Base-by-base conservation (phyloP, 805 yeast genomes). In the Sugiyamaella smithiae region DNA sequence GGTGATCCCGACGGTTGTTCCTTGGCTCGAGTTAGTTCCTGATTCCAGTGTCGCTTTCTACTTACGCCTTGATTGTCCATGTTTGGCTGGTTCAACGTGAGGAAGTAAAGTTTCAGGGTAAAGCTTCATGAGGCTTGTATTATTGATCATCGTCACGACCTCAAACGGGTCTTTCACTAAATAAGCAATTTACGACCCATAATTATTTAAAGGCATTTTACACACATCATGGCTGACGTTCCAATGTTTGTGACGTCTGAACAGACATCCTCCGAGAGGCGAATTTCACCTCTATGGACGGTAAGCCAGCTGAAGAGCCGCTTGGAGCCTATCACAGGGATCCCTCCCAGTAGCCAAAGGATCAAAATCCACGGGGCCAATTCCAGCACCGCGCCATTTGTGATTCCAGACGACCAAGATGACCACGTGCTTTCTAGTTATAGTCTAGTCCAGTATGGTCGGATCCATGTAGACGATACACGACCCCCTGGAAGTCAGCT, bases 241-340 rank as follows among this genome's bases (percentile, higher is more conserved):
- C 72, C 69, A 14, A 70, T 84, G 2, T 76, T 76, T 55, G 69
- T 85, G 28, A 81, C 88, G 0, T 84, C 93, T 2, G 73, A 72
- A 20, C 67, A 82, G 57, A 84, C 86, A 1, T 77, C 85, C 6
- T 81, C 93, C 1, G 90, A 85, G 60, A 67, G 90, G 46, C 67
- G 85, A 36, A 66, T 88, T 24, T 77, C 84, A 0, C 76, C 80
- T 0, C 73, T 70, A 32, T 85, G 91, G 90, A 64, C 78, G 0
- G 47, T 85, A 12, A 65, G 64, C 5, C 67, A 77, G 52, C 72
- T 87, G 44, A 76, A 79, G 54, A 54, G 65, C 33, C 73, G 77
- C 49, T 64, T 88, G 8, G 93, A 85, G 57, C 73, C 71, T 29
- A 78, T 86, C 52, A 85, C 95, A 0, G 96, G 96, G 1, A 77